Evolutionary conservation across 225 moss, liverwort and hornwort genomes (phyloP).

Genomic region (Pleurozium schreberi): DNA sequence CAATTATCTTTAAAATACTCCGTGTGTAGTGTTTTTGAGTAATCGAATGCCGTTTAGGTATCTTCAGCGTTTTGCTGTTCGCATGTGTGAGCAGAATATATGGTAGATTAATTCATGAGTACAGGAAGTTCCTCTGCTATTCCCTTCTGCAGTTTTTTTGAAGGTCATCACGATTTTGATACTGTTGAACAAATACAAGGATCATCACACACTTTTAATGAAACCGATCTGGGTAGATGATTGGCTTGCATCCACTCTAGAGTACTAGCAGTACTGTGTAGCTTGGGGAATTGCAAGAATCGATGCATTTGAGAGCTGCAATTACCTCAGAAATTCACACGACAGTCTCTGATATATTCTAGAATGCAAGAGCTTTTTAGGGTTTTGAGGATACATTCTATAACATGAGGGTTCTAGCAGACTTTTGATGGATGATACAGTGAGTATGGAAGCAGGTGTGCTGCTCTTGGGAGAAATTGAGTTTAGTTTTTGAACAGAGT

Average conservation of each 20-base stretch:
- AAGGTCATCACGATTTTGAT: not conserved
- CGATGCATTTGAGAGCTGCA: not conserved
- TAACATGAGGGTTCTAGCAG: not conserved
- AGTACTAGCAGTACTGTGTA: not conserved
- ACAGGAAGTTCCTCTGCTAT: not conserved
- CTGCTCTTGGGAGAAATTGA: not conserved
- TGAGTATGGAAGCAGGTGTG: not conserved
- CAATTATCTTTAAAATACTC: not conserved
- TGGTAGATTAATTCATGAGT: not conserved
- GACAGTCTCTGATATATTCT: not conserved
- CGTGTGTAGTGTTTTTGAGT: not conserved
- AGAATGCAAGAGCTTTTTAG: not conserved
- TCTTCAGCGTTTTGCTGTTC: not conserved
- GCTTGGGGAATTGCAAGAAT: not conserved
- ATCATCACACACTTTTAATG: not conserved
- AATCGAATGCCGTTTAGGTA: not conserved
- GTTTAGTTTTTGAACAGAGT: not conserved
- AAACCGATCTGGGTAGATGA: not conserved
- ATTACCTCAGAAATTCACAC: not conserved
- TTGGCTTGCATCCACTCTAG: not conserved
- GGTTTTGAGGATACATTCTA: not conserved
- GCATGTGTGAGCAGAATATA: not conserved
- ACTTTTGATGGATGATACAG: not conserved
- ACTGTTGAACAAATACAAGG: not conserved
- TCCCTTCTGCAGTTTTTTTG: not conserved